phyloP scores from a whole-genome alignment of 1,284 basidiomycete genomes.

The Boletellus deceptivus region DNA sequence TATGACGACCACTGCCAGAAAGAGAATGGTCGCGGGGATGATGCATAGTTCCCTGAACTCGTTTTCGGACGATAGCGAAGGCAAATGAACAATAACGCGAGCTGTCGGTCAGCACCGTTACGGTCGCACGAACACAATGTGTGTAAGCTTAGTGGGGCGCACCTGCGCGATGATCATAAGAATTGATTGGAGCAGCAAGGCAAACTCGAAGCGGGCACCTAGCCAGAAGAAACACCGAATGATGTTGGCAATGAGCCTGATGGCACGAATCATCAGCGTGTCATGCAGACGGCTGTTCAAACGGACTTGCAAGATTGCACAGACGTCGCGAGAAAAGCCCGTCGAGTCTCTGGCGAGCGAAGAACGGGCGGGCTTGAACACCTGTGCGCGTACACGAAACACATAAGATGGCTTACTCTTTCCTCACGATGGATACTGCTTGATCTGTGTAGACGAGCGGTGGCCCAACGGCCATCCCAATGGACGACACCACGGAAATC shows the following conservation, averaged over 20 bases:
- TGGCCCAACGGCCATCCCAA: conserved; percentile 57
- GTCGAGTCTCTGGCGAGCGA: conserved; percentile 64
- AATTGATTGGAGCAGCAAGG: conserved; percentile 74
- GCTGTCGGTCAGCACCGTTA: conserved; percentile 38
- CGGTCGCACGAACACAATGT: conserved; percentile 20
- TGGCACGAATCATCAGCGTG: conserved; percentile 10
- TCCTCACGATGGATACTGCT: conserved; percentile 67
- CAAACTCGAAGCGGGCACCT: conserved; percentile 74
- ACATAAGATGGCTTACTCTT: conserved; percentile 46
- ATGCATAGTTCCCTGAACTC: conserved; percentile 56
- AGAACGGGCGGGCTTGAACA: conserved; percentile 19
- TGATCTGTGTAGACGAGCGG: conserved; percentile 79
- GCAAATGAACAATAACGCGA: conserved; percentile 76
- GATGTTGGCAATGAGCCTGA: conserved; percentile 76
- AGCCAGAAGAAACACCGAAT: conserved; percentile 88
- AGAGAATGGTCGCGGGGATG: conserved; percentile 64
- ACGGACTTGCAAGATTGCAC: conserved; percentile 64
- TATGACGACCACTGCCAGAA: conserved; percentile 89
- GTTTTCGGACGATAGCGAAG: conserved; percentile 61
- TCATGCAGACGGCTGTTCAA: conserved; percentile 4
- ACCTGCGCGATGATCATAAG: conserved; percentile 83
- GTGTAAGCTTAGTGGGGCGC: conserved; percentile 21
- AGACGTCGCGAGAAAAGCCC: conserved; percentile 83
- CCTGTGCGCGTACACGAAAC: conserved; percentile 4
- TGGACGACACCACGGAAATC: conserved; percentile 42